Base-by-base conservation (phyloP, 2,329 filamentous ascomycete genomes). In the Cercospora zeae-maydis region DNA sequence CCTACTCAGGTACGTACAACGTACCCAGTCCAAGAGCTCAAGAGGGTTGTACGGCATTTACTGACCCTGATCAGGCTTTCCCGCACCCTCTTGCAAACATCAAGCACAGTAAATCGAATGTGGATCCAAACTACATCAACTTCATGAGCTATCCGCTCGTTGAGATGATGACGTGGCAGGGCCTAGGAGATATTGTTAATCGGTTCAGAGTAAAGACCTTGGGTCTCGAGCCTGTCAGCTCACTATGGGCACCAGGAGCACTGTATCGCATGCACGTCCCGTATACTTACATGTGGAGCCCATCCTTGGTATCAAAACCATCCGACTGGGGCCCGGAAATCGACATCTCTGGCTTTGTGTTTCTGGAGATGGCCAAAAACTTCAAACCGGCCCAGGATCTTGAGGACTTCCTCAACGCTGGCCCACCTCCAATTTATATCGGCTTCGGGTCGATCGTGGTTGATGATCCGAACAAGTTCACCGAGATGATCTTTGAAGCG, bases 61-160 rank as follows among this genome's bases (percentile, higher is more conserved):
- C 53, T 56, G 14, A 56, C 34, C 6, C 13, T 9, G 19, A 56
- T 7, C 83, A 87, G 60, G 82, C 85, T 0, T 93, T 93, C 67
- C 89, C 90, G 0, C 90, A 93, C 72, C 90, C 91, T 0, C 75
- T 93, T 55, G 89, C 90, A 9, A 91, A 86, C 71, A 88, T 93
- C 75, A 90, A 88, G 71, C 66, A 70, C 2, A 62, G 67, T 13
- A 83, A 83, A 64, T 86, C 83, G 14, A 91, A 91, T 66, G 84
- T 91, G 8, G 88, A 92, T 69, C 81, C 84, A 1, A 86, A 85
- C 19, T 90, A 91, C 72, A 86, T 88, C 11, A 95, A 93, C 75
- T 92, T 91, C 72, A 91, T 93, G 74, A 89, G 86, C 1, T 95
- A 93, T 72, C 87, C 89, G 0, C 77, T 93, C 36, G 89, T 93